phyloP scores from a whole-genome alignment of 208 protist genomes.

The Entamoeba invadens region DNA sequence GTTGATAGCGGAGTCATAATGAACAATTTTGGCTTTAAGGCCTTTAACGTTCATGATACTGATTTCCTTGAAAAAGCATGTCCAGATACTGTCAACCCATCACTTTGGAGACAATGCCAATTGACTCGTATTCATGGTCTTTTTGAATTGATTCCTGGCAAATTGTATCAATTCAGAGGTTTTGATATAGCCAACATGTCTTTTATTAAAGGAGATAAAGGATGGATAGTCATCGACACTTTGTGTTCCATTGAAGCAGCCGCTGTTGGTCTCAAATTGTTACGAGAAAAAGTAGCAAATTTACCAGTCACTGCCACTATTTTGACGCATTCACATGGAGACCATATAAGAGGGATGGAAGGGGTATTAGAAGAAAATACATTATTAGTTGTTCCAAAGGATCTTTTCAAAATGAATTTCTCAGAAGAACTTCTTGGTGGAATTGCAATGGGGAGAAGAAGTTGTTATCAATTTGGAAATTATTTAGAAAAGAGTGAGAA shows the following conservation, averaged over 20 bases:
- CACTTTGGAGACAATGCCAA: neutral
- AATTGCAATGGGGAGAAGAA: neutral
- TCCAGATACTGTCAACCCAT: neutral
- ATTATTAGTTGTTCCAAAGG: neutral
- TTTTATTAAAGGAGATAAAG: neutral
- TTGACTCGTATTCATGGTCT: neutral
- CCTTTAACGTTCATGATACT: neutral
- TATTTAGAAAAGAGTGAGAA: neutral
- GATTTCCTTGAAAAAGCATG: neutral
- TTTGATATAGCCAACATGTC: neutral
- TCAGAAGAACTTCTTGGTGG: neutral
- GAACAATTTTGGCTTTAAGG: neutral
- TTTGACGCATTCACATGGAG: neutral
- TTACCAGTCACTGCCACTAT: neutral
- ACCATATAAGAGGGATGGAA: neutral
- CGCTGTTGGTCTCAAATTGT: neutral
- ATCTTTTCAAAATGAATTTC: neutral
- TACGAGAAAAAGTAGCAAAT: neutral
- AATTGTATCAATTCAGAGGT: neutral
- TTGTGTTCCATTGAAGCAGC: neutral
- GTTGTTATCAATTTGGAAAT: neutral
- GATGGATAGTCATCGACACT: conserved; percentile 2
- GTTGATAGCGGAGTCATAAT: neutral
- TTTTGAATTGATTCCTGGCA: neutral
- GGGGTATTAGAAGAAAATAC: neutral